Percentiles rank a stretch among this genome's conserved stretches.
Evolutionary conservation across 306 rosid genomes (phyloP).

Genomic region (Parietaria judaica): DNA sequence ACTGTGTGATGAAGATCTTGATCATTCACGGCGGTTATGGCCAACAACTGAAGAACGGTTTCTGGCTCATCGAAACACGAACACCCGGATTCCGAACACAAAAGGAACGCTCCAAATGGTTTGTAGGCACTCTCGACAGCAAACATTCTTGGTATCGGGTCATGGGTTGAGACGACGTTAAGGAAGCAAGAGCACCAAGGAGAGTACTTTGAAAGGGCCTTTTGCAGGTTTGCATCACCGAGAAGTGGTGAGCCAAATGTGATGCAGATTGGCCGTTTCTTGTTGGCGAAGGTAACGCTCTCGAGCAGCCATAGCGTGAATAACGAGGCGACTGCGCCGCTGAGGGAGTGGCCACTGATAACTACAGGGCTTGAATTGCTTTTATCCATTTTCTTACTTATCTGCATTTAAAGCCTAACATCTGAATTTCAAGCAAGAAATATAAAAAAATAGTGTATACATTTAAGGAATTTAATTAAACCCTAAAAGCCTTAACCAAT

Average conservation of each 20-base stretch:
- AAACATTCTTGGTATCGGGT: constrained; percentile 33
- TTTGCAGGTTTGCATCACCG: constrained; percentile 34
- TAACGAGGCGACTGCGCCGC: constrained; percentile 69
- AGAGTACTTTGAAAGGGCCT: constrained; percentile 33
- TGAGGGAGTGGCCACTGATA: constrained; percentile 49
- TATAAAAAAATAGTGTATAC: neutral
- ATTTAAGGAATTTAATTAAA: too few relatives aligned
- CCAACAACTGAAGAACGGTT: constrained; percentile 23
- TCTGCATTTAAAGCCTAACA: constrained; percentile 14
- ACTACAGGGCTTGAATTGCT: constrained; percentile 20
- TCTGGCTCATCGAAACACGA: constrained; percentile 44
- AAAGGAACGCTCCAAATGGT: constrained; percentile 67
- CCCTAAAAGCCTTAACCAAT: too few relatives aligned
- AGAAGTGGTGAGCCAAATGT: constrained; percentile 69
- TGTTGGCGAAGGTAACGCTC: constrained; percentile 9
- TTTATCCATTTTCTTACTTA: neutral
- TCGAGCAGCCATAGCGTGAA: constrained; percentile 52
- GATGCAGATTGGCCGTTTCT: constrained; percentile 56
- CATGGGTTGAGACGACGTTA: constrained; percentile 37
- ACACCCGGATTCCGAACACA: constrained; percentile 33
- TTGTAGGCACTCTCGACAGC: neutral
- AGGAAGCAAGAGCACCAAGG: constrained; percentile 65
- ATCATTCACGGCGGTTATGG: neutral
- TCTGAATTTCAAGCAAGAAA: neutral
- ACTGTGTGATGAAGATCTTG: neutral